Evolutionary conservation across 2,329 filamentous ascomycete genomes (phyloP), one percentile per base, ranked within the genome.

Genomic region (Epichloe sylvatica): DNA sequence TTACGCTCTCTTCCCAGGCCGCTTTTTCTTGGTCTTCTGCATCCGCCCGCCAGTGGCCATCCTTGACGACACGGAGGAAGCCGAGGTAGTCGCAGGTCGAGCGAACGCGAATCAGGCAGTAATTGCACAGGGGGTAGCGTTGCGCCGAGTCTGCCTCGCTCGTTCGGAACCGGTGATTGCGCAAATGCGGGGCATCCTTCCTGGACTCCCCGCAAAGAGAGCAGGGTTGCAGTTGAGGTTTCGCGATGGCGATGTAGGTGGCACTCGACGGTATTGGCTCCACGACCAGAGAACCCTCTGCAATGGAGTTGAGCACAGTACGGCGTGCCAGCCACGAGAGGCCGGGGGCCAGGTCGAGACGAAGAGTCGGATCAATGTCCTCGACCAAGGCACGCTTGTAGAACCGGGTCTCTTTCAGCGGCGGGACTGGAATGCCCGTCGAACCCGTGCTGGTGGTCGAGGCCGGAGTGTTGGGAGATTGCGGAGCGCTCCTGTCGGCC

Each of bases 1-100:
- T 80, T 11, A 96, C 85, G 51, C 88, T 88, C 70, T 98, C 92
- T 62, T 97, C 91, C 92, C 92, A 98, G 0, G 89, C 88, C 30
- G 81, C 79, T 61, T 85, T 87, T 66, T 94, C 87, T 35, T 89
- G 86, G 46, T 92, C 87, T 38, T 84, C 79, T 50, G 85, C 86
- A 44, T 90, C 86, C 12, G 84, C 83, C 46, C 86, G 81, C 81
- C 92, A 92, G 60, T 95, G 85, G 2, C 92, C 92, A 58, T 96
- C 91, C 57, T 91, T 87, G 51, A 97, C 78, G 68, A 97, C 87
- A 43, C 91, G 78, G 49, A 98, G 66, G 62, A 97, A 97, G 1
- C 88, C 87, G 33, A 96, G 76, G 57, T 96, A 94, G 59, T 96
- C 92, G 64, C 92, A 95, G 2, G 87, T 90, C 0, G 88, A 85